Evolutionary conservation across 495 filamentous ascomycete genomes (phyloP).

Genomic region (Penicillium goetzii): DNA sequence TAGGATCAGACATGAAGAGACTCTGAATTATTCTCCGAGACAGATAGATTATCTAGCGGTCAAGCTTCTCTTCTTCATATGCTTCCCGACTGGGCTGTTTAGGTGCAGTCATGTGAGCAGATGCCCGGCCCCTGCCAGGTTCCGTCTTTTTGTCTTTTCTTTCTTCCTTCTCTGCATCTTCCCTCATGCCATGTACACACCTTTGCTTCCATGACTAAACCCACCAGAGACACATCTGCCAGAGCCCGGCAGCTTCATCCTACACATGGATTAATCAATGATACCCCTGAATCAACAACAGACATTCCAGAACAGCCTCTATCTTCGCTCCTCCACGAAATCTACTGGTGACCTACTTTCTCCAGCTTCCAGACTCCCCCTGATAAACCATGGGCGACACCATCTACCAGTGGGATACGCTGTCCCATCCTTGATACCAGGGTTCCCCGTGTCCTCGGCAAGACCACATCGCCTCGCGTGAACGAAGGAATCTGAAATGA

Average conservation of each 20-base stretch:
- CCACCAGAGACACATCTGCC: background rate
- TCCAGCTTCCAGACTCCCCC: slow-evolving; percentile 25
- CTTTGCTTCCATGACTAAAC: background rate
- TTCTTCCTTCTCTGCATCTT: background rate
- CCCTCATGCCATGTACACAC: background rate
- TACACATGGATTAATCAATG: background rate
- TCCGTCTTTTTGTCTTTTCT: background rate
- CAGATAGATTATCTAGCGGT: background rate
- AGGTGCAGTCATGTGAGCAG: background rate
- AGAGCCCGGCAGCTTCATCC: background rate
- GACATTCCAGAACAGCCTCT: background rate
- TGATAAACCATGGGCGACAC: slow-evolving; percentile 13
- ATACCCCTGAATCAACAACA: background rate
- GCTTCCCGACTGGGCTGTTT: no score
- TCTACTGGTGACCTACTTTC: background rate
- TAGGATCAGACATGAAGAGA: background rate
- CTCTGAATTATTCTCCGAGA: background rate
- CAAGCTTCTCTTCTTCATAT: no score
- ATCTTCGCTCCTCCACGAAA: background rate
- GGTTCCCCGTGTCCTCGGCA: slow-evolving; percentile 14
- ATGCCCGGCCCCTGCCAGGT: background rate
- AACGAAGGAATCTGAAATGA: slow-evolving; percentile 20
- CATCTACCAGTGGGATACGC: slow-evolving; percentile 13
- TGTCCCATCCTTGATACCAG: slow-evolving; percentile 20
- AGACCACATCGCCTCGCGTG: slow-evolving; percentile 21